A percentile compares a stretch with the other conserved stretches of the same genome.
These are phyloP conservation scores for Exophiala oligosperma DNA, from an alignment of 2,329 filamentous ascomycete species.

Conservation along the genomic window DNA sequence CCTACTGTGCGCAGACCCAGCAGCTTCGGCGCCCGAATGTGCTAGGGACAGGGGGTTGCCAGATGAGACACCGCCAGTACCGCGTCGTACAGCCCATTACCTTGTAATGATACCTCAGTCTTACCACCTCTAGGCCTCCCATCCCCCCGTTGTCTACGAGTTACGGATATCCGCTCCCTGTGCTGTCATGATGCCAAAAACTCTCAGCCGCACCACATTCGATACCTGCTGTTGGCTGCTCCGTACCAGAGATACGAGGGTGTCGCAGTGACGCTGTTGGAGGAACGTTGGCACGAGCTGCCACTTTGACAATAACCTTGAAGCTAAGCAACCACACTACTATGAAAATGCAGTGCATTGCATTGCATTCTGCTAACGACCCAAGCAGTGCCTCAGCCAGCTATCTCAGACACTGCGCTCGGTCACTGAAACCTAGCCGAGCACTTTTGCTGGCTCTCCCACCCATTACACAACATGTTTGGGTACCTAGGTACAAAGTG, in stretches of 20 bases:
- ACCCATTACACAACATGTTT: no score
- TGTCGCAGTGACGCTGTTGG: background rate
- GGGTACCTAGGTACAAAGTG: background rate
- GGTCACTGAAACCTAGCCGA: no score
- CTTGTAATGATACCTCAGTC: background rate
- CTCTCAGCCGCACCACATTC: constrained; percentile 5
- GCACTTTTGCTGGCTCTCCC: no score
- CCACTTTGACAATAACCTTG: no score
- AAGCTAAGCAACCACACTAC: no score
- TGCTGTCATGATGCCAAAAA: background rate
- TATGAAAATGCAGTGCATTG: no score
- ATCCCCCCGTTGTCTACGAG: background rate
- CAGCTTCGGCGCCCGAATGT: constrained; percentile 29
- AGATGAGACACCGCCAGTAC: constrained; percentile 16
- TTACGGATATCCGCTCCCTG: background rate
- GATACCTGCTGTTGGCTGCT: no score
- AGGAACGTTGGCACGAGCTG: no score
- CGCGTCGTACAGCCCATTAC: constrained; percentile 22
- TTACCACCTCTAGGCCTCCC: constrained; percentile 2
- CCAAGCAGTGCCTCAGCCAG: no score
- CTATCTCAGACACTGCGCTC: no score
- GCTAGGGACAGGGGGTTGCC: constrained; percentile 18
- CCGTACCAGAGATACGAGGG: background rate
- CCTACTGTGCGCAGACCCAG: constrained; percentile 3
- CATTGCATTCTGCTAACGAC: no score